Evolutionary conservation across 768 basidiomycete genomes (phyloP).

Genomic region (Tremella fuciformis): DNA sequence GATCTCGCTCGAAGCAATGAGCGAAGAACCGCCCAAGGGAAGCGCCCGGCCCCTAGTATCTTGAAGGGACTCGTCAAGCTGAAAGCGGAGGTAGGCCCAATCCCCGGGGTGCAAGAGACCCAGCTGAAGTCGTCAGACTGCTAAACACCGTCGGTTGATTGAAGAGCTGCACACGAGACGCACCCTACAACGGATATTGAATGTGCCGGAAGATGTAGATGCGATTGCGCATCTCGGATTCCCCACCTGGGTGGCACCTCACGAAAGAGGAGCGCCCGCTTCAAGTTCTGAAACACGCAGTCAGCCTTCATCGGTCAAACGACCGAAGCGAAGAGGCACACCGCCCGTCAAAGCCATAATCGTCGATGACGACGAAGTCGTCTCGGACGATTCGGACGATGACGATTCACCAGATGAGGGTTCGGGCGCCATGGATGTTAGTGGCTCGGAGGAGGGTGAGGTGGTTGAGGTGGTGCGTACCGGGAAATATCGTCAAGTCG

Average conservation of each 20-base stretch:
- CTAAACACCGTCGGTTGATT: slow-evolving; percentile 35
- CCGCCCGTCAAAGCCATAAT: slow-evolving; percentile 21
- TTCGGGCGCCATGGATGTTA: not conserved
- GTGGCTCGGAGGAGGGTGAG: slow-evolving; percentile 21
- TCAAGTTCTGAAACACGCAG: slow-evolving; percentile 1
- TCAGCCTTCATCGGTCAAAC: not conserved
- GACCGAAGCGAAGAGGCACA: slow-evolving; percentile 8
- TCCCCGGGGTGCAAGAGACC: not conserved
- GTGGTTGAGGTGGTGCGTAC: slow-evolving; percentile 12
- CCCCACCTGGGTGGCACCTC: slow-evolving; percentile 10
- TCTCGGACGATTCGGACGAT: slow-evolving; percentile 3
- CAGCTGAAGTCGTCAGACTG: slow-evolving; percentile 22
- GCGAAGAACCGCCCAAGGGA: slow-evolving; percentile 53
- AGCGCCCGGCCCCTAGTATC: slow-evolving; percentile 60
- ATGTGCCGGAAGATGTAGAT: slow-evolving; percentile 27
- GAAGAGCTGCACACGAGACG: slow-evolving; percentile 32
- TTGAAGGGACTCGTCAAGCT: slow-evolving; percentile 75
- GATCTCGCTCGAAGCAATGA: slow-evolving; percentile 57
- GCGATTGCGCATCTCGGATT: slow-evolving; percentile 19
- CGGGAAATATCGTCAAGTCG: not conserved
- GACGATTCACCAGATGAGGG: slow-evolving; percentile 1
- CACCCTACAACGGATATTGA: slow-evolving; percentile 33
- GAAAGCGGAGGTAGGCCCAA: slow-evolving; percentile 67
- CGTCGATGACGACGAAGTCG: slow-evolving; percentile 32
- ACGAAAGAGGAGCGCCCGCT: slow-evolving; percentile 12